Conservation (phyloP, 768 basidiomycete species). For the Termitomyces eurrhizus region DNA sequence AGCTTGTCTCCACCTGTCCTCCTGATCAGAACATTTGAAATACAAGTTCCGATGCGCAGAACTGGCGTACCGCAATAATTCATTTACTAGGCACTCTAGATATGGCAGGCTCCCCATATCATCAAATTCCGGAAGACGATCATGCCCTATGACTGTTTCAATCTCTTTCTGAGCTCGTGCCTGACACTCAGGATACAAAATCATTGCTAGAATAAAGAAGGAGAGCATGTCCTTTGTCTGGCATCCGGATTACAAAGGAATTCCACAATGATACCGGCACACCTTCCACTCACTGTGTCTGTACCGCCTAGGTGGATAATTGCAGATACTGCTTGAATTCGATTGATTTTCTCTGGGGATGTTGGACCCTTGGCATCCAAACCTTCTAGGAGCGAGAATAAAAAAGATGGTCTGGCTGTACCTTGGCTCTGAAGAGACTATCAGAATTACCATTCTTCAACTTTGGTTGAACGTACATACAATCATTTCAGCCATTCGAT, state of each 20-base stretch:
- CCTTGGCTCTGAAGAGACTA: conserved; percentile 5
- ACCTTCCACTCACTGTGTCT: conserved; percentile 13
- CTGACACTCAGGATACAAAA: conserved; percentile 22
- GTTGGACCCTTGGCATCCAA: background rate
- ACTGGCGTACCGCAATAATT: conserved; percentile 7
- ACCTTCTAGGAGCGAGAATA: conserved; percentile 7
- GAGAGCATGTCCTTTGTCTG: conserved; percentile 20
- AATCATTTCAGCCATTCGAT: conserved; percentile 12
- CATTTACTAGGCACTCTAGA: conserved; percentile 14
- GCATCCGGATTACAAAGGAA: background rate
- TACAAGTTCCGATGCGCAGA: background rate
- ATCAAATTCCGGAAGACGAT: conserved; percentile 20
- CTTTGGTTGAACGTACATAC: background rate
- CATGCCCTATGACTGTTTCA: conserved; percentile 18
- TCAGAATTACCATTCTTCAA: background rate
- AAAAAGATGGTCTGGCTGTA: conserved; percentile 12
- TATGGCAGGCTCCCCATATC: conserved; percentile 20
- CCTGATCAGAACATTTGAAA: background rate
- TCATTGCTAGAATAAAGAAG: conserved; percentile 23
- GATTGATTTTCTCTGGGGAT: background rate
- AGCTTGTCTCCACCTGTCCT: background rate
- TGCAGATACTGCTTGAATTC: conserved; percentile 8
- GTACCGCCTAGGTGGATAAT: conserved; percentile 10
- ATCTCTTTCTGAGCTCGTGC: conserved; percentile 23
- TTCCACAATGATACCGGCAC: background rate